Base-by-base conservation (phyloP, 495 filamentous ascomycete species). In the Hypoxylon rickii region DNA sequence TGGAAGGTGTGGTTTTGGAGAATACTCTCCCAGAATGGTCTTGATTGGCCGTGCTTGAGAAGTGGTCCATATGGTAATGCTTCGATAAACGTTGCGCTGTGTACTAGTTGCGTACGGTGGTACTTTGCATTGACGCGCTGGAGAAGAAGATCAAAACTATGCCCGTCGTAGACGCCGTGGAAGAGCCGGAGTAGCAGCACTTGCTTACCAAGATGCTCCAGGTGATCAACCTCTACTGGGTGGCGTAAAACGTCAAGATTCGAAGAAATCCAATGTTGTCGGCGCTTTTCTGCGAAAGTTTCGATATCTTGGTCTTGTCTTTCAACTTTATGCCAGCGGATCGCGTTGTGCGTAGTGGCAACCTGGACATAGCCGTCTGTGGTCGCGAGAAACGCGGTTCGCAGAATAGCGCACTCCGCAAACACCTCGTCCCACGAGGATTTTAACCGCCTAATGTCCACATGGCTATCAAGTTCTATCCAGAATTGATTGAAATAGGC, bases 111-210 rank as follows among this genome's bases (percentile, higher is more conserved):
- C 3, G 51, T 2, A 0, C 58, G 39, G 3, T 52, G 44, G 49
- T 85, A 87, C 13, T 78, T 68, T 21, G 63, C 44, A n/a, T 67
- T 71, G 22, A 92, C 74, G 17, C 76, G 70, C 3, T 77, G 70
- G 12, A 96, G 70, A 0, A 96, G 66, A 19, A 92, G 71, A 0
- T 78, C 67, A 20, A 96, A 77, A 46, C 89, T 93, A 61, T 82
- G 88, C 1, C 88, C 92, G 72, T 97, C 93, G 61, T 97, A 97
- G 0, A 97, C 72, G 4, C 83, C 89, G 64, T 97, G 93, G 69
- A 94, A 93, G 0, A 94, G 83, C 34, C 85, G 78, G 20, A 94
- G 63, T 15, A 71, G 72, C 22, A 93, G 69, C 0, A 80, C 52
- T 3, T 55, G 62, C 16, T 51, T 63, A 0, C 51, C 50, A 2